Conservation (phyloP, 2,329 filamentous ascomycete species). For the Monosporascus sp. region DNA sequence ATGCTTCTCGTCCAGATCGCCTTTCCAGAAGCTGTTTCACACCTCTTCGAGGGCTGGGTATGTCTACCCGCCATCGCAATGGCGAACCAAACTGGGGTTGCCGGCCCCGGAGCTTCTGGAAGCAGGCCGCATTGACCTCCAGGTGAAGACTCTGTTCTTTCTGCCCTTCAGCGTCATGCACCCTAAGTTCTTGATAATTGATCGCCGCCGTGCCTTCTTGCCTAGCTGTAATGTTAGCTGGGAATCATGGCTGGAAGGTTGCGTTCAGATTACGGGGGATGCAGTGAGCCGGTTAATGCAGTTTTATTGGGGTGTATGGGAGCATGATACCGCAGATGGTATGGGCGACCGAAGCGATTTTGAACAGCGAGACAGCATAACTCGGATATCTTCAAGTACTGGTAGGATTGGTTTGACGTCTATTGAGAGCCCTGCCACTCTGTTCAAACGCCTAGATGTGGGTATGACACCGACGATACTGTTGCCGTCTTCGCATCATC, state of each 20-base stretch:
- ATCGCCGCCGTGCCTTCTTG: conserved; percentile 59
- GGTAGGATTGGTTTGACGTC: conserved; percentile 8
- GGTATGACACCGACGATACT: conserved; percentile 50
- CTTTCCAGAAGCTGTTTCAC: conserved; percentile 71
- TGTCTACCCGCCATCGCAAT: conserved; percentile 53
- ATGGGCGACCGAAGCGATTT: conserved; percentile 1
- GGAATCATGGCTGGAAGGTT: conserved; percentile 84
- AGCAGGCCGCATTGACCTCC: conserved; percentile 57
- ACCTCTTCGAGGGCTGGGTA: conserved; percentile 58
- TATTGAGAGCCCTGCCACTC: conserved; percentile 17
- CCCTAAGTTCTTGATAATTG: conserved; percentile 74
- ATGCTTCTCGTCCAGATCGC: conserved; percentile 68
- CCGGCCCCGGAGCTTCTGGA: conserved; percentile 47
- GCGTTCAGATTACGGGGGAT: conserved; percentile 58
- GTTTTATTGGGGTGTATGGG: conserved; percentile 70
- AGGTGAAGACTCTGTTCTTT: conserved; percentile 74
- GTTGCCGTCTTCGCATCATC: conserved; percentile 68
- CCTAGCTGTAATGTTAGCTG: conserved; percentile 82
- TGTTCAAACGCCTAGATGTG: conserved; percentile 8
- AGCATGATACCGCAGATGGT: conserved; percentile 21
- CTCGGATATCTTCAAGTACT: not conserved
- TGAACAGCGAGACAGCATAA: conserved; percentile 1
- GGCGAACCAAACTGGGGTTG: conserved; percentile 58
- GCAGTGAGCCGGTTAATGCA: conserved; percentile 55
- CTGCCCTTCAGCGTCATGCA: conserved; percentile 82